phyloP scores from a whole-genome alignment of 345 rosid genomes.

The Cardamine chenopodiifolia region DNA sequence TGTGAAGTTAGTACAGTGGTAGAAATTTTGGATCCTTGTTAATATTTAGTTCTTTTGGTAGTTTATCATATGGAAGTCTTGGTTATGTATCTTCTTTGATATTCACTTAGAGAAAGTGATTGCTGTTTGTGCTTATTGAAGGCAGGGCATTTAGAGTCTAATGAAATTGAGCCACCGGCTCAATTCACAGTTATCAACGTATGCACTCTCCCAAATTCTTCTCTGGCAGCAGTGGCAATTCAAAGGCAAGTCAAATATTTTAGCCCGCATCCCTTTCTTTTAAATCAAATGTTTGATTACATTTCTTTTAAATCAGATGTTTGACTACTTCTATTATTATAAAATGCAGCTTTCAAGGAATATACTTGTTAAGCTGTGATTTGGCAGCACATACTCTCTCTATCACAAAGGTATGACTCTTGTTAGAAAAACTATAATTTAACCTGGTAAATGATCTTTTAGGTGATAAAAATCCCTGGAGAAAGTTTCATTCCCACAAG shows the following conservation, averaged over 20 bases:
- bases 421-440: neutral
- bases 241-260: slow-evolving; percentile 57
- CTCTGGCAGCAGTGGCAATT: slow-evolving; percentile 68
- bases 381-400: slow-evolving; percentile 57
- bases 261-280: neutral
- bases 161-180: slow-evolving; percentile 52
- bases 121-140: slow-evolving; percentile 48
- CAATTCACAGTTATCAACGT: slow-evolving; percentile 62
- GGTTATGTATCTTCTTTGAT: slow-evolving; percentile 7
- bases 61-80: neutral
- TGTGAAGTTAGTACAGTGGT: slow-evolving; percentile 78
- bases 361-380: slow-evolving; percentile 66
- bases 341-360: slow-evolving; percentile 70
- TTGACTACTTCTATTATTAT: slow-evolving; percentile 12
- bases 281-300: slow-evolving; percentile 26
- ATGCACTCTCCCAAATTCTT: slow-evolving; percentile 54
- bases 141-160: slow-evolving; percentile 54
- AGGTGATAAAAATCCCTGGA: slow-evolving; percentile 59
- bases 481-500: slow-evolving; percentile 81
- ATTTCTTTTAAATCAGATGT: slow-evolving; percentile 10
- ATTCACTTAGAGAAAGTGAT: neutral
- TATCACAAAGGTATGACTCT: slow-evolving; percentile 58
- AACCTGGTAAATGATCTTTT: slow-evolving; percentile 30
- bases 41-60: neutral
- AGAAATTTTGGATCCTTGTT: slow-evolving; percentile 16